Evolutionary conservation across 208 protist genomes (phyloP), one percentile per base, ranked within the genome.

Genomic region (Leishmania lainsoni): DNA sequence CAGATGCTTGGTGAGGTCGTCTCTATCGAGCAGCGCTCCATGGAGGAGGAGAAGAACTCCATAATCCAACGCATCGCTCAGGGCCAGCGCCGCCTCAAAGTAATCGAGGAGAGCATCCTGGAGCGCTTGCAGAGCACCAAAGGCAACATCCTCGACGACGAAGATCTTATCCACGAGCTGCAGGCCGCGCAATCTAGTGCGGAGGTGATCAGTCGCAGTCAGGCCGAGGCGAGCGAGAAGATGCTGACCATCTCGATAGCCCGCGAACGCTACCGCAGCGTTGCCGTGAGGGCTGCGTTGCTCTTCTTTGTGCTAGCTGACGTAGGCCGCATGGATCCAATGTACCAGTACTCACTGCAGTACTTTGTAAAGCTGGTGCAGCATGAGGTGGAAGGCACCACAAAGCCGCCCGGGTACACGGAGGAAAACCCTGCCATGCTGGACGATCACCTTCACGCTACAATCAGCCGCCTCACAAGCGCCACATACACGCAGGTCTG

Each of bases 281-380:
- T 99, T 52, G 98, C 98, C 10, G 79, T 90, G 65, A 94, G 97
- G n/a, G 94, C 94, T 0, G 87, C 97, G 5, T 91, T 98, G 76
- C 89, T 99, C n/a, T 99, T 98, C 89, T 99, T 99, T 86, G 93
- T 96, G 61, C 87, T 99, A 3, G 92, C 98, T 6, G 95, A 98
- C 80, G 89, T 99, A 61, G 86, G 93, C 29, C 88, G 93, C 35
- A 97, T 99, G 77, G 99, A 99, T 87, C 98, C 98, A 39, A 99
- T 99, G 98, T 99, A 99, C 86, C 98, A 99, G 92, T 99, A 99
- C 90, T 99, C 98, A 35, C 89, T 99, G 54, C 94, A 98, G 77
- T 99, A 99, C 89, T 99, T 99, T 84, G 94, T 95, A 29, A 97
- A 98, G 66, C 91, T 99, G 54, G 98, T 99, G 79, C 89, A 93